These are phyloP conservation scores for Aeschynomene evenia DNA, from an alignment of 306 rosid genomes.

Conservation along the genomic window DNA sequence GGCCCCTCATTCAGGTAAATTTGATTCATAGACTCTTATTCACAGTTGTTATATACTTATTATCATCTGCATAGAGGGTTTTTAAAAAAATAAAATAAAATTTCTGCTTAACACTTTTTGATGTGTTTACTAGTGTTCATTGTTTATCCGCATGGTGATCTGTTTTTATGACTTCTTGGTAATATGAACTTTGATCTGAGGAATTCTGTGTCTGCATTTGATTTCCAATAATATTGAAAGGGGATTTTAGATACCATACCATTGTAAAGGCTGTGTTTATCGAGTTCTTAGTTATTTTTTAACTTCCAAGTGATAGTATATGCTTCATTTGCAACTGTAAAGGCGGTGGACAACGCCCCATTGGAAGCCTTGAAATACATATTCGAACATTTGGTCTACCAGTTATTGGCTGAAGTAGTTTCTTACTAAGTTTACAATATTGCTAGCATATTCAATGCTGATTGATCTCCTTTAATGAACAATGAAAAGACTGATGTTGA, in stretches of 20 bases:
- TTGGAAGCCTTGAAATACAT: not conserved
- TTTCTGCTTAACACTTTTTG: not conserved
- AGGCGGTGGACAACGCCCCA: not conserved
- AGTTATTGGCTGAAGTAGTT: not conserved
- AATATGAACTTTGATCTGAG: not conserved
- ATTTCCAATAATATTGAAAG: not conserved
- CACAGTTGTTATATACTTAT: not conserved
- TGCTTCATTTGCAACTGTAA: not conserved
- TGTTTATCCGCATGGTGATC: not conserved
- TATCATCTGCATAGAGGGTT: not conserved
- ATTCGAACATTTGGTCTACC: not conserved
- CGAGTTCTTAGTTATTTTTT: not conserved
- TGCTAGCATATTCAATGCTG: not conserved
- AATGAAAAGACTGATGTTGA: not conserved
- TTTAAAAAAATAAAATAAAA: too few relatives aligned
- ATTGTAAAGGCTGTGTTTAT: not conserved
- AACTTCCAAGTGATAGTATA: not conserved
- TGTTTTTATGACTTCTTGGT: not conserved
- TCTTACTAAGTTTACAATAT: not conserved
- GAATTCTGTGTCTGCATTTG: not conserved
- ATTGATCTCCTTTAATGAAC: not conserved
- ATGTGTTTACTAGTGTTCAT: not conserved
- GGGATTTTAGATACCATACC: not conserved
- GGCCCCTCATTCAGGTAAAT: slow-evolving; percentile 46
- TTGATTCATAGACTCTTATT: not conserved